Evolutionary conservation across 495 filamentous ascomycete species (phyloP).

Genomic region (Usnea hakonensis): DNA sequence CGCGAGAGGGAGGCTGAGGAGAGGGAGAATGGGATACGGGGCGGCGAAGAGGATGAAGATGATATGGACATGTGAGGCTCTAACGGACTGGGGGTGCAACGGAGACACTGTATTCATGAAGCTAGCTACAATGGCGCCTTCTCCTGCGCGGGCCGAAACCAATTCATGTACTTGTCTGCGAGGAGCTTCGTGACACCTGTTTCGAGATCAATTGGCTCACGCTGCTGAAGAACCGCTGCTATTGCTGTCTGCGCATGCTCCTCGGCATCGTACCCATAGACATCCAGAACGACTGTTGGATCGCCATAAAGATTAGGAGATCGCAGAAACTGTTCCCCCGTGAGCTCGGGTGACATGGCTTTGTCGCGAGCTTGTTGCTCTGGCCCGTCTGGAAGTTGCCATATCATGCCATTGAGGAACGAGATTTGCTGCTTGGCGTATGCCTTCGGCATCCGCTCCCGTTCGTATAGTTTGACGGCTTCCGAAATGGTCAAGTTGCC

Average conservation of each 20-base stretch:
- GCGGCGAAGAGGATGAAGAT: conserved; percentile 26
- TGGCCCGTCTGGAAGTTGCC: conserved; percentile 41
- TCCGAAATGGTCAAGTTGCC: conserved; percentile 14
- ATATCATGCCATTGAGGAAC: conserved; percentile 35
- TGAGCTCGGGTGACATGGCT: conserved; percentile 34
- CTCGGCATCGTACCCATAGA: conserved; percentile 30
- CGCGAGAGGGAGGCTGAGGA: conserved; percentile 48
- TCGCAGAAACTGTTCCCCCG: conserved; percentile 24
- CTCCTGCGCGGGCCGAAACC: conserved; percentile 23
- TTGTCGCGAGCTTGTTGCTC: conserved; percentile 36
- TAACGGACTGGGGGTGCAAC: not conserved
- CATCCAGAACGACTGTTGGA: conserved; percentile 21
- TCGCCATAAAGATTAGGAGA: conserved; percentile 28
- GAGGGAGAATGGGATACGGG: conserved; percentile 25
- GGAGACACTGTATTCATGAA: not conserved
- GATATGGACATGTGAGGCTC: conserved; percentile 30
- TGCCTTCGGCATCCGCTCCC: conserved; percentile 27
- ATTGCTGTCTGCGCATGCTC: conserved; percentile 25
- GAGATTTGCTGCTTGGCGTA: conserved; percentile 33
- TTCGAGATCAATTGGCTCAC: conserved; percentile 13
- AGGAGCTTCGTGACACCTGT: conserved; percentile 18
- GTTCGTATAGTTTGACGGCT: conserved; percentile 26
- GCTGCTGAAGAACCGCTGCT: conserved; percentile 14
- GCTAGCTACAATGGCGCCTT: conserved; percentile 1
- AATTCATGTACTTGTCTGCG: conserved; percentile 29